Conservation (phyloP, 352 stramenopile species). For the Globisporangium sylvaticum region DNA sequence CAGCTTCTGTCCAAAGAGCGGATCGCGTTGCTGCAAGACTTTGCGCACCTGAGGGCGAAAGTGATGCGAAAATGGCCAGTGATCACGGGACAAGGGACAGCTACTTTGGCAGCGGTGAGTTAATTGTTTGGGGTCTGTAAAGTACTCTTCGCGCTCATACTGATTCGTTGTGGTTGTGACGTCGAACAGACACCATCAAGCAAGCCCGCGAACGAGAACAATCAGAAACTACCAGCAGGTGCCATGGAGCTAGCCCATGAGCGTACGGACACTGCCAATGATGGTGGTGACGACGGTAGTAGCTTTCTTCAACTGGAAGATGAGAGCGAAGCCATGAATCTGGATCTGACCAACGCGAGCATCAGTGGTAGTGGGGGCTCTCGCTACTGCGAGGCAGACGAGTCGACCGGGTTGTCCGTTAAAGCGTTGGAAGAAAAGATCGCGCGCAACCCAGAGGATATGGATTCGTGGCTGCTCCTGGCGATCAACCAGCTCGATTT, state of each 20-base stretch:
- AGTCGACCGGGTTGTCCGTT: slow-evolving; percentile 11
- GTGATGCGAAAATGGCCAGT: slow-evolving; percentile 43
- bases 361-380: not conserved
- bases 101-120: not conserved
- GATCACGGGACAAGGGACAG: slow-evolving; percentile 17
- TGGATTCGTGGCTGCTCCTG: slow-evolving; percentile 44
- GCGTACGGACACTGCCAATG: not conserved
- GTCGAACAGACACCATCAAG: not conserved
- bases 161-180: not conserved
- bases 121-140: too few species aligned
- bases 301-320: slow-evolving; percentile 15
- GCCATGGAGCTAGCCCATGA: not conserved
- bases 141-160: not conserved
- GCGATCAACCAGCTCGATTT: slow-evolving; percentile 47
- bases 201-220: not conserved
- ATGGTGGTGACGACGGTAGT: slow-evolving; percentile 1
- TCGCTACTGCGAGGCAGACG: slow-evolving; percentile 35
- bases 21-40: slow-evolving; percentile 33
- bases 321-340: not conserved
- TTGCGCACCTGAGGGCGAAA: slow-evolving; percentile 33
- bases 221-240: not conserved
- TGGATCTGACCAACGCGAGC: not conserved
- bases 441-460: slow-evolving; percentile 24
- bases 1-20: slow-evolving; percentile 19
- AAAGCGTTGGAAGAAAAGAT: slow-evolving; percentile 29